phyloP scores from a whole-genome alignment of 192 early-diverging fungal genomes.

The Coemansia sp. region DNA sequence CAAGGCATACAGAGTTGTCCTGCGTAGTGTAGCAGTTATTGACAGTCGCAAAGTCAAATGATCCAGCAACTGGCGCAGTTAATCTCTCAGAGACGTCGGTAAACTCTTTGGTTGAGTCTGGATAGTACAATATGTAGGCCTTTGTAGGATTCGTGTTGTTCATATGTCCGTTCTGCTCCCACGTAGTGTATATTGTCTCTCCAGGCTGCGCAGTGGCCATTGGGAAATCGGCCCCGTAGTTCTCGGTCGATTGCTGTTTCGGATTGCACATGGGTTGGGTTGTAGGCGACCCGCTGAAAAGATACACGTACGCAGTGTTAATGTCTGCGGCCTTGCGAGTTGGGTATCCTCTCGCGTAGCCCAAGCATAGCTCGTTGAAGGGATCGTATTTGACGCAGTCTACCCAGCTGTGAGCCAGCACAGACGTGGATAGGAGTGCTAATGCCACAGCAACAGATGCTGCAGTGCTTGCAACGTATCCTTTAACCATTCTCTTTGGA shows the following conservation, averaged over 20 bases:
- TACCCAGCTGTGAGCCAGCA: slow-evolving; percentile 62
- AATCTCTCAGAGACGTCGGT: slow-evolving; percentile 28
- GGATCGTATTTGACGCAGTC: slow-evolving; percentile 60
- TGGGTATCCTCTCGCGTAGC: slow-evolving; percentile 57
- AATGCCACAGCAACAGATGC: not conserved
- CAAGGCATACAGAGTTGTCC: slow-evolving; percentile 56
- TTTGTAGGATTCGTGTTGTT: slow-evolving; percentile 46
- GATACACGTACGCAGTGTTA: slow-evolving; percentile 59
- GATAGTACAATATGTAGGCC: slow-evolving; percentile 45
- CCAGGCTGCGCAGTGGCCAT: slow-evolving; percentile 56
- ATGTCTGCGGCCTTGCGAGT: slow-evolving; percentile 49
- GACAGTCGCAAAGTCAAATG: slow-evolving; percentile 55
- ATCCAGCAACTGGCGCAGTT: slow-evolving; percentile 32
- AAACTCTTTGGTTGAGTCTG: slow-evolving; percentile 22
- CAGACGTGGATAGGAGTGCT: slow-evolving; percentile 18
- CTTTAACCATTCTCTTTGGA: not conserved
- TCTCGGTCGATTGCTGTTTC: slow-evolving; percentile 21
- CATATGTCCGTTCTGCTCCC: slow-evolving; percentile 63
- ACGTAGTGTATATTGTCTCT: slow-evolving; percentile 54
- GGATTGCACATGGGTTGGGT: slow-evolving; percentile 56
- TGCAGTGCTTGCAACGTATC: not conserved
- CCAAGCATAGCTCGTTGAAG: slow-evolving; percentile 38
- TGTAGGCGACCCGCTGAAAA: slow-evolving; percentile 38
- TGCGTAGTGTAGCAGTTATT: slow-evolving; percentile 44
- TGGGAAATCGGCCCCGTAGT: slow-evolving; percentile 46